Evolutionary conservation across 208 protist species (phyloP).

Genomic region (Leishmania amazonensis): DNA sequence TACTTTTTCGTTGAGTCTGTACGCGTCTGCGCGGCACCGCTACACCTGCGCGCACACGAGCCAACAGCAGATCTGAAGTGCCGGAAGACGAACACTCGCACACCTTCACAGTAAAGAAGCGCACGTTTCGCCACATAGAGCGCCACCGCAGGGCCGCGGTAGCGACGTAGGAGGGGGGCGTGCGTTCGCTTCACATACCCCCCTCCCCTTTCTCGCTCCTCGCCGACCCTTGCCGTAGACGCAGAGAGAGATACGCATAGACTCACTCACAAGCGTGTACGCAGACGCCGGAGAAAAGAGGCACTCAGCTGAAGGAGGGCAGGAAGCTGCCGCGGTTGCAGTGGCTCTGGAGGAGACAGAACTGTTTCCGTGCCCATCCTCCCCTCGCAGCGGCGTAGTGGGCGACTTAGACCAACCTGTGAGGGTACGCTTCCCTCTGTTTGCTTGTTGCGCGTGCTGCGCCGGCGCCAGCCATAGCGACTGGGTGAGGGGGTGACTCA

Average conservation of each 20-base stretch:
- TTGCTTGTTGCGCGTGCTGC: not conserved
- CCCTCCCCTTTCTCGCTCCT: not conserved
- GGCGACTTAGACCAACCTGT: not conserved
- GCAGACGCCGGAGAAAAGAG: not conserved
- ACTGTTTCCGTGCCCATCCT: not conserved
- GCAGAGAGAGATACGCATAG: conserved; percentile 8
- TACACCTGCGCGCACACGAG: not conserved
- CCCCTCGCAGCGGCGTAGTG: not conserved
- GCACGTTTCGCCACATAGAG: not conserved
- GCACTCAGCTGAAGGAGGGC: not conserved
- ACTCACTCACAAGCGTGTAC: not conserved
- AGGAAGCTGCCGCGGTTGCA: not conserved
- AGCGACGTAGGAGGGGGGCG: not conserved
- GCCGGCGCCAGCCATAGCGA: not conserved
- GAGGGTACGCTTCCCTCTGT: not conserved
- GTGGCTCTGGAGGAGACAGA: not conserved
- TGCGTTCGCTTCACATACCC: not conserved
- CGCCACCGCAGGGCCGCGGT: not conserved
- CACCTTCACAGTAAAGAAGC: not conserved
- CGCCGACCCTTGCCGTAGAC: conserved; percentile 1
- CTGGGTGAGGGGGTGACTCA: not conserved
- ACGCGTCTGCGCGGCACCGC: not conserved
- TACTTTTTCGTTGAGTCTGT: not conserved
- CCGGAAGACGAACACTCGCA: not conserved
- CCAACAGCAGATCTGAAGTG: not conserved